Percentiles rank a stretch among this genome's conserved stretches.
These are phyloP conservation scores for Hanseniaspora meyeri DNA, from an alignment of 805 yeast genomes.

Conservation along the genomic window DNA sequence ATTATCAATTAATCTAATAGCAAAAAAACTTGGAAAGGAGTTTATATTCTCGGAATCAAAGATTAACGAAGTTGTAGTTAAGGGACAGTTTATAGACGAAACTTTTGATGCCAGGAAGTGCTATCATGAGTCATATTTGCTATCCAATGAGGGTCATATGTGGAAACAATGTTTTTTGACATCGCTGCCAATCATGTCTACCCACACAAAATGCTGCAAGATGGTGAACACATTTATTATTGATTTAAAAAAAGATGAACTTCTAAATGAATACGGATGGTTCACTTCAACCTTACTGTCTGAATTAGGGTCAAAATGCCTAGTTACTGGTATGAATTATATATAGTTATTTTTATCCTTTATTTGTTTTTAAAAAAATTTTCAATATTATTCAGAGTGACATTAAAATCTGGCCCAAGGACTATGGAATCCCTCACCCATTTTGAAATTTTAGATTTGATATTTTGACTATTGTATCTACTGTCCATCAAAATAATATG, in stretches of 20 bases:
- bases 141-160: conserved; percentile 21
- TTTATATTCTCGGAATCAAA: conserved; percentile 9
- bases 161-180: conserved; percentile 33
- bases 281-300: conserved; percentile 24
- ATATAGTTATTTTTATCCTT: neutral
- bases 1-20: conserved; percentile 21
- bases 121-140: conserved; percentile 11
- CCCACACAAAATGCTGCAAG: conserved; percentile 28
- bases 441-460: conserved; percentile 50
- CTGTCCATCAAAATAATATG: conserved; percentile 58
- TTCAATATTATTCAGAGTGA: conserved; percentile 19
- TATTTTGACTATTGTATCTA: conserved; percentile 38
- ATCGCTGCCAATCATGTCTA: conserved; percentile 28
- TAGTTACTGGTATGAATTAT: conserved; percentile 19
- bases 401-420: conserved; percentile 16
- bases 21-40: conserved; percentile 15
- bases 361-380: conserved; percentile 18
- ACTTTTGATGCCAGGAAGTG: conserved; percentile 17
- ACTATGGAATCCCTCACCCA: conserved; percentile 52
- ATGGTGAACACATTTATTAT: conserved; percentile 26
- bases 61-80: conserved; percentile 9
- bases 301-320: conserved; percentile 20
- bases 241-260: conserved; percentile 21
- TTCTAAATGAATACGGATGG: conserved; percentile 26
- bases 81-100: conserved; percentile 24